Base-by-base conservation (phyloP, 2,329 filamentous ascomycete genomes). In the Zymoseptoria brevis region DNA sequence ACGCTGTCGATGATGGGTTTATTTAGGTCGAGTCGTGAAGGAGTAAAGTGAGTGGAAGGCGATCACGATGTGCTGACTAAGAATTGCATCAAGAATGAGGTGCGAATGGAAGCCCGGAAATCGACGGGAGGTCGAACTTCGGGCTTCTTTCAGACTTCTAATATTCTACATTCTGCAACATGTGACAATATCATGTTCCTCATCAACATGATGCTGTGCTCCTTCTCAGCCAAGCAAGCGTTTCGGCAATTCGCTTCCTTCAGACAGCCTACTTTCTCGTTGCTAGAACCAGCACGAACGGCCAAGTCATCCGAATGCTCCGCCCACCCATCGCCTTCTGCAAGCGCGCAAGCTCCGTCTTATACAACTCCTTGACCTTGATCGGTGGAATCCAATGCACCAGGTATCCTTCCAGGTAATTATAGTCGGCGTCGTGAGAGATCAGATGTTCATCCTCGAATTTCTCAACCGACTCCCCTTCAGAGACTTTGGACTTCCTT, bases 271-370 rank as follows among this genome's bases (percentile, higher is more conserved):
- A 53, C 51, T 53, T 52, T 50, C 50, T 60, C 19, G 55, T 60
- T n/a, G 58, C 58, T 16, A 60, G 55, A n/a, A 60, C 55, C 52
- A 60, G 21, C 50, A 57, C 55, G 51, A 60, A 54, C 5, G 58
- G 51, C 54, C 52, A 60, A 22, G 22, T 56, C 16, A 60, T 19
- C 9, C 19, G 16, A 24, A 60, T 50, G 30, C 45, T 54, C 52
- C 26, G 19, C n/a, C 51, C 55, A 16, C 45, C 55, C 55, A 60
- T 54, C 3, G 55, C 55, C 48, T 52, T 50, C 26, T 57, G 30
- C 35, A 60, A 53, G 5, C 49, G n/a, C 9, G 50, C 51, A 26
- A 60, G 52, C 19, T 60, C 58, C 35, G 29, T 48, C 13, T 55
- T 35, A 21, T 16, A 30, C 11, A 57, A 53, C 22, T 50, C 26